phyloP scores from a whole-genome alignment of 1,139 yeast species.

The Sugiyamaella xylanicola region DNA sequence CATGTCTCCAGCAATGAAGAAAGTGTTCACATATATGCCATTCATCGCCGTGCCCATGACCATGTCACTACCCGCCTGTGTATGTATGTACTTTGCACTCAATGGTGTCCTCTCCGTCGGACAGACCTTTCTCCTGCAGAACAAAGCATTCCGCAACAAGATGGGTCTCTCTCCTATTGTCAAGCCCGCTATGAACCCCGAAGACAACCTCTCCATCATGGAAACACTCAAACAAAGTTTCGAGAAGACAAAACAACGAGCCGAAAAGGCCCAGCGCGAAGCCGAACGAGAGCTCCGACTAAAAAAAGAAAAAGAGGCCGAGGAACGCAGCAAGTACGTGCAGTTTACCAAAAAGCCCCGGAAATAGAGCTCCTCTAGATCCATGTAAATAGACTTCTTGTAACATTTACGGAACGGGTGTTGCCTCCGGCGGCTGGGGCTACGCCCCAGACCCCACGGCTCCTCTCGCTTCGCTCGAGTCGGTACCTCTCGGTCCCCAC shows the following conservation, averaged over 20 bases:
- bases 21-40: slow-evolving; percentile 72
- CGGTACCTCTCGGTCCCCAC: no score
- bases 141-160: slow-evolving; percentile 56
- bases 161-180: slow-evolving; percentile 70
- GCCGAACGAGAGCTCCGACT: slow-evolving; percentile 37
- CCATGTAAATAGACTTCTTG: slow-evolving; percentile 13
- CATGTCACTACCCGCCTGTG: slow-evolving; percentile 81
- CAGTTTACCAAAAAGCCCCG: slow-evolving; percentile 25
- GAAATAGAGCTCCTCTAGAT: slow-evolving; percentile 14
- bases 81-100: slow-evolving; percentile 79
- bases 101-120: slow-evolving; percentile 73
- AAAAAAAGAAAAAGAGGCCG: slow-evolving; percentile 32
- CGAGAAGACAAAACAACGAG: slow-evolving; percentile 58
- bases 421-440: slow-evolving; percentile 17
- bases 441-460: slow-evolving; percentile 12
- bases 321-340: slow-evolving; percentile 29
- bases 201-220: slow-evolving; percentile 47
- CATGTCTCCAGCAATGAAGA: slow-evolving; percentile 71
- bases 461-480: neutral
- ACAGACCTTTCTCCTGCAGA: slow-evolving; percentile 70
- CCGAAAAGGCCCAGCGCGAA: slow-evolving; percentile 45
- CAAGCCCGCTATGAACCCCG: slow-evolving; percentile 48
- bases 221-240: slow-evolving; percentile 49
- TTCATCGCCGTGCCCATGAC: slow-evolving; percentile 82
- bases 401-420: neutral